Evolutionary conservation across 192 early-diverging fungal genomes (phyloP), one percentile per base, ranked within the genome.

Genomic region (Pilobolus umbonatus): DNA sequence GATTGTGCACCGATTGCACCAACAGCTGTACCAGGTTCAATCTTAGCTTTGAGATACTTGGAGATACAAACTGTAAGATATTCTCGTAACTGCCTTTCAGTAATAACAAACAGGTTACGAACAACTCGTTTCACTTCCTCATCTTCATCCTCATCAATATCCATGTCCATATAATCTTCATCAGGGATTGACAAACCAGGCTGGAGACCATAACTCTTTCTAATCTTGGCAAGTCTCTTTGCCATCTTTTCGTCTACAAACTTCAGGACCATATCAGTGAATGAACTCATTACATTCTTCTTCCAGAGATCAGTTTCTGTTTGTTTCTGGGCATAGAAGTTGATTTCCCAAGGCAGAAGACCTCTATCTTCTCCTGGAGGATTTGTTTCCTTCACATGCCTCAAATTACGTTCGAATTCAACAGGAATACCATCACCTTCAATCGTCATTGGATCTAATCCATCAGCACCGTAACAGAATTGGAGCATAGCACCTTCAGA

Each of bases 1-100:
- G 86, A 88, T 71, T 98, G 95, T 3, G 95, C 97, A 24, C 94
- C 97, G 45, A 99, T 77, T 26, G 97, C 95, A 17, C 97, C 97
- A 6, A 98, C 95, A 34, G 94, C 95, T 1, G 95, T 85, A 62
- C 91, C 95, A 11, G 97, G 93, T 61, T 99, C 95, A 46, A 97
- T 96, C 51, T 83, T 90, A 44, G 97, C 90, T 51, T 82, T 80
- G 62, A 82, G 74, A 71, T 96, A 98, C 73, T 98, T 98, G 32
- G 66, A 64, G 29, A 77, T 74, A 69, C 92, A 95, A 31, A 89
- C 77, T 48, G 81, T 72, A 9, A 99, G 63, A 75, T 93, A 99
- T 38, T 65, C 59, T 11, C 73, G 68, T 51, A 98, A 70, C 56
- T 93, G 86, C 10, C 68, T 56, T 51, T 83, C 80, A 7, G 94